A percentile compares a stretch with the other conserved stretches of the same genome.
These are phyloP conservation scores for Psilocybe azurescens DNA, from an alignment of 768 basidiomycete species.

Conservation along the genomic window DNA sequence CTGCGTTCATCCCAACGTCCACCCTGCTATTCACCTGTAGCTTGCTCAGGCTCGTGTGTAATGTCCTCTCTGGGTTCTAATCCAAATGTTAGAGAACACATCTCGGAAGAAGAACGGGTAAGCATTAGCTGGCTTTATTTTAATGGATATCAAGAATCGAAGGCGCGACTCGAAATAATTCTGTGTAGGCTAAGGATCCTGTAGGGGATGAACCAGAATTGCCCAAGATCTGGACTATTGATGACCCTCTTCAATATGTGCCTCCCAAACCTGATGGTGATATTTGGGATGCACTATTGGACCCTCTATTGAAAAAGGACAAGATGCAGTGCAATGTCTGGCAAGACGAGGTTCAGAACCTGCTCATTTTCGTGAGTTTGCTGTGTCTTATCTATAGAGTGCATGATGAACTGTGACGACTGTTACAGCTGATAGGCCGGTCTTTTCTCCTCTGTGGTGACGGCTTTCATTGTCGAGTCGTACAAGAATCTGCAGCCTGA, in stretches of 20 bases:
- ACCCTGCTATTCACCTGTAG: too few relatives aligned
- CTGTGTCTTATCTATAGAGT: neutral
- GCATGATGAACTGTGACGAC: neutral
- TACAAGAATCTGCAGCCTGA: neutral
- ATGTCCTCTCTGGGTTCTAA: too few relatives aligned
- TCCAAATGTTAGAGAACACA: too few relatives aligned
- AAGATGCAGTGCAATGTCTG: slow-evolving; percentile 3
- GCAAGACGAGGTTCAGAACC: slow-evolving; percentile 11
- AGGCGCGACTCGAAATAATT: too few relatives aligned
- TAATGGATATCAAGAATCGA: too few relatives aligned
- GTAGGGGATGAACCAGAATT: too few relatives aligned
- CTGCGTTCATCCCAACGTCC: too few relatives aligned
- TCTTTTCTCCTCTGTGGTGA: slow-evolving; percentile 3
- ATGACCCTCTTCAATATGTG: neutral
- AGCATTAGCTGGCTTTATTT: too few relatives aligned
- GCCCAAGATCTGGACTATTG: too few relatives aligned
- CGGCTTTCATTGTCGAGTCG: neutral
- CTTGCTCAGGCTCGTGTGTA: too few relatives aligned
- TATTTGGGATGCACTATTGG: neutral
- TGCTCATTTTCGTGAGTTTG: slow-evolving; percentile 6
- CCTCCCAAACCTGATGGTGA: slow-evolving; percentile 3
- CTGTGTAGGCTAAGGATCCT: too few relatives aligned
- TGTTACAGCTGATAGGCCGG: neutral
- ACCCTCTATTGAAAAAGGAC: neutral
- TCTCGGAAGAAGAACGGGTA: too few relatives aligned